Evolutionary conservation across 2,329 filamentous ascomycete genomes (phyloP), one percentile per base, ranked within the genome.

Genomic region (Claviceps spartinae): DNA sequence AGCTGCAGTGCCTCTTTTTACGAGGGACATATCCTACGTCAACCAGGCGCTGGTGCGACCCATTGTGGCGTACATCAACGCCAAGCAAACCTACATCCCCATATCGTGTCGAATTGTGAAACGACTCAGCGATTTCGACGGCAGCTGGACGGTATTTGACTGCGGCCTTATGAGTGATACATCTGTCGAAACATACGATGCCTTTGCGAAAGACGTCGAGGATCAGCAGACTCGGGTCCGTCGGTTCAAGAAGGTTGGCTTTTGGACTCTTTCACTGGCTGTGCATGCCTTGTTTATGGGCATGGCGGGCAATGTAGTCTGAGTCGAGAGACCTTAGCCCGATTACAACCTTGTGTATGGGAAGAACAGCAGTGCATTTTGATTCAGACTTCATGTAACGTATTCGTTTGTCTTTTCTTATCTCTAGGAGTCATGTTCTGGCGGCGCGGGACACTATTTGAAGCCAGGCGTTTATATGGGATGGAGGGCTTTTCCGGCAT

Each of bases 51-150:
- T 97, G 4, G 88, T 97, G 38, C 82, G 93, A 4, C 93, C 93
- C 16, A 98, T 98, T 55, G 90, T 98, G 42, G 93, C 93, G 6
- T 98, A 97, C 66, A 97, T 98, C 69, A 98, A 98, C 68, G 87
- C 88, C 43, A 88, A 89, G 65, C 85, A 84, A 63, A 95, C 91
- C 0, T 97, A 95, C 63, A 97, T 98, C 44, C 93, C 93, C 26
- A 88, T 98, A 61, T 86, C 85, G 60, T 97, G 93, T 69, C 85
- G 91, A 55, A 87, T 98, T 48, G 88, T 97, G 57, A 98, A 98
- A 72, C 82, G 83, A 6, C 78, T 83, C 18, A 78, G 78, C 54
- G 93, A 98, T 65, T 98, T 98, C 62, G 88, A 97, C 65, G 93
- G 93, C 37, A 87, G 86, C 59, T 97, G 93, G 93, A 91, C 90